Percentiles rank a stretch among this genome's conserved stretches.
Conservation (phyloP, 495 filamentous ascomycete genomes). For the Aeminium ludgeri region DNA sequence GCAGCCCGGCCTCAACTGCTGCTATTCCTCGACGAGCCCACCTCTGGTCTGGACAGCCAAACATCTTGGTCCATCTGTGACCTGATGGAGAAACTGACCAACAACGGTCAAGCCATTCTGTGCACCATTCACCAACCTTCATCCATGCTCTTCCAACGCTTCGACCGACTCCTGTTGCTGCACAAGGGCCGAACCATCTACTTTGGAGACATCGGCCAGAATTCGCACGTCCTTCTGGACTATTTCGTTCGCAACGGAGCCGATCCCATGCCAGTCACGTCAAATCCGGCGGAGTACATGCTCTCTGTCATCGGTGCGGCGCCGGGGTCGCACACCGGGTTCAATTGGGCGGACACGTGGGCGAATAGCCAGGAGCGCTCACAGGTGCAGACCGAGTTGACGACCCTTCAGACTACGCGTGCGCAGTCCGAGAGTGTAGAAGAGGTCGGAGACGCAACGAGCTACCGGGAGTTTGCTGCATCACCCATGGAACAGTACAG, state of each 20-base stretch:
- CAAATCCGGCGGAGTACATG: slow-evolving; percentile 56
- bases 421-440: too few species aligned
- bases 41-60: slow-evolving; percentile 21
- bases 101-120: slow-evolving; percentile 16
- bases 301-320: slow-evolving; percentile 51
- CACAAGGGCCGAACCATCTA: slow-evolving; percentile 55
- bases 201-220: slow-evolving; percentile 44
- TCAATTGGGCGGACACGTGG: too few species aligned
- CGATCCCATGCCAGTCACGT: slow-evolving; percentile 35
- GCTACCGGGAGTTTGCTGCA: slow-evolving; percentile 29
- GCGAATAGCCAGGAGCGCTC: too few species aligned
- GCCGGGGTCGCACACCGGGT: too few species aligned
- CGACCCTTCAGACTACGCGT: too few species aligned
- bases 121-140: slow-evolving; percentile 16
- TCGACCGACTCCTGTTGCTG: slow-evolving; percentile 54
- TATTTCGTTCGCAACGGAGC: slow-evolving; percentile 51
- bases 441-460: slow-evolving; percentile 20
- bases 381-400: too few species aligned
- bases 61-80: slow-evolving; percentile 12
- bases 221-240: slow-evolving; percentile 39
- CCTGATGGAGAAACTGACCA: slow-evolving; percentile 15
- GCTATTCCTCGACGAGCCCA: slow-evolving; percentile 22
- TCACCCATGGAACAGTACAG: slow-evolving; percentile 22
- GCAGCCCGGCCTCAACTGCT: slow-evolving; percentile 18
- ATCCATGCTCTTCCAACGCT: slow-evolving; percentile 48